Percentiles rank a stretch among this genome's conserved stretches.
phyloP scores from a whole-genome alignment of 108 stramenopile species.

The Nitzschia sp. region DNA sequence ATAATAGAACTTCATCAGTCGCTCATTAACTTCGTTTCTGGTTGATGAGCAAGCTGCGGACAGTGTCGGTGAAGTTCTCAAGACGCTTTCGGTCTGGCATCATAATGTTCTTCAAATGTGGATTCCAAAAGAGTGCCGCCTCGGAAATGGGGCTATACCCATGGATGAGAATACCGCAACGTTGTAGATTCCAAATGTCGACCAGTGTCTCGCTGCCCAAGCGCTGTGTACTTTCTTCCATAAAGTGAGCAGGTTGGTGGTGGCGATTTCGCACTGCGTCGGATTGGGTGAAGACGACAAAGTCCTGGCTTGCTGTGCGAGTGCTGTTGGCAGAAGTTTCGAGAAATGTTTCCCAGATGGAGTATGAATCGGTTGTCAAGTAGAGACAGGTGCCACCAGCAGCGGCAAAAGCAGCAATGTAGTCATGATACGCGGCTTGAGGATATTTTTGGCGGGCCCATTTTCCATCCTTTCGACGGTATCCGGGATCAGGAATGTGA shows the following conservation, averaged over 20 bases:
- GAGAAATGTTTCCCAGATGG: slow-evolving; percentile 6
- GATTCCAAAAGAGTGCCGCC: slow-evolving; percentile 13
- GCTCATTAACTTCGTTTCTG: too few species aligned
- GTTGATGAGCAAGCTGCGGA: slow-evolving; percentile 5
- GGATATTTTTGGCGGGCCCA: slow-evolving; percentile 25
- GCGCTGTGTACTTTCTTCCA: slow-evolving; percentile 6
- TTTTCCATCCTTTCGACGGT: slow-evolving; percentile 40
- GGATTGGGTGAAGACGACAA: background rate
- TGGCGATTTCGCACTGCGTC: slow-evolving; percentile 10
- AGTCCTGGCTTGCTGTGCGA: background rate
- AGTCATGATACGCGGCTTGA: slow-evolving; percentile 36
- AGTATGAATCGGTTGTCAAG: slow-evolving; percentile 49
- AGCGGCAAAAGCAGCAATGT: slow-evolving; percentile 29
- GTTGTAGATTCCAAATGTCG: slow-evolving; percentile 1
- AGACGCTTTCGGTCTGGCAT: background rate
- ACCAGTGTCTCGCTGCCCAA: slow-evolving; percentile 18
- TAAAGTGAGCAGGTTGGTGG: slow-evolving; percentile 6
- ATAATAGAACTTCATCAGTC: too few species aligned
- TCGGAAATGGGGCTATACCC: slow-evolving; percentile 13
- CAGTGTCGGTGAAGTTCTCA: background rate
- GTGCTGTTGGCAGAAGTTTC: background rate
- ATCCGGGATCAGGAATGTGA: slow-evolving; percentile 57
- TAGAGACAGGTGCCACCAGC: slow-evolving; percentile 49
- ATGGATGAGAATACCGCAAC: slow-evolving; percentile 9
- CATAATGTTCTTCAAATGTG: slow-evolving; percentile 1